These are phyloP conservation scores for Myrica gale DNA, from an alignment of 306 rosid species.

Conservation along the genomic window DNA sequence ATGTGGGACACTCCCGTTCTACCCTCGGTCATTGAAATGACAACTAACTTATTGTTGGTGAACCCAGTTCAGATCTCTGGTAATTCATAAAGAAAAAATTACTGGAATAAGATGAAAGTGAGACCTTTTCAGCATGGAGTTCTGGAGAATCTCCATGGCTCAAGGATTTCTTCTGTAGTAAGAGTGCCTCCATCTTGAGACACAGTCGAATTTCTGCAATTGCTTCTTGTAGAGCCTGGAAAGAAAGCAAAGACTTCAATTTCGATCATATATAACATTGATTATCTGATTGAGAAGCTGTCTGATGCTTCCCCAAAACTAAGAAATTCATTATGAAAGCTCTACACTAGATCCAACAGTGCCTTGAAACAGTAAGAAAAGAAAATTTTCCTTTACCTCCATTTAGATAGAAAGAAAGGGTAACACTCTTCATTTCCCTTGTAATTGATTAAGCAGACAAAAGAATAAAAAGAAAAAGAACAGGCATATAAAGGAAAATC, in stretches of 20 bases:
- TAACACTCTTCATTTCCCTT: not conserved
- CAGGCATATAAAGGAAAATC: not conserved
- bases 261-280: not conserved
- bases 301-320: constrained; percentile 7
- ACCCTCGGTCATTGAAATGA: constrained; percentile 21
- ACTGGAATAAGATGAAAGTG: constrained; percentile 27
- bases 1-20: constrained; percentile 8
- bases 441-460: not conserved
- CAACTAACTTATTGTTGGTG: not conserved
- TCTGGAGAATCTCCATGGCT: constrained; percentile 59
- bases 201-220: constrained; percentile 49
- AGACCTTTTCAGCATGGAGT: constrained; percentile 74
- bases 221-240: constrained; percentile 63
- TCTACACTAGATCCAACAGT: constrained; percentile 7
- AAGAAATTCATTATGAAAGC: constrained; percentile 6
- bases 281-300: constrained; percentile 20
- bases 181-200: constrained; percentile 66
- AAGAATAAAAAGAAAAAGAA: not conserved
- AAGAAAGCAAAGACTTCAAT: constrained; percentile 25
- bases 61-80: not conserved
- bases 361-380: constrained; percentile 2
- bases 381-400: not conserved
- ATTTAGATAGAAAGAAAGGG: not conserved
- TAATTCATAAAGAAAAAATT: constrained; percentile 11
- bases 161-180: constrained; percentile 64